These are phyloP conservation scores for Candida mattraensis DNA, from an alignment of 805 yeast species.

Conservation along the genomic window DNA sequence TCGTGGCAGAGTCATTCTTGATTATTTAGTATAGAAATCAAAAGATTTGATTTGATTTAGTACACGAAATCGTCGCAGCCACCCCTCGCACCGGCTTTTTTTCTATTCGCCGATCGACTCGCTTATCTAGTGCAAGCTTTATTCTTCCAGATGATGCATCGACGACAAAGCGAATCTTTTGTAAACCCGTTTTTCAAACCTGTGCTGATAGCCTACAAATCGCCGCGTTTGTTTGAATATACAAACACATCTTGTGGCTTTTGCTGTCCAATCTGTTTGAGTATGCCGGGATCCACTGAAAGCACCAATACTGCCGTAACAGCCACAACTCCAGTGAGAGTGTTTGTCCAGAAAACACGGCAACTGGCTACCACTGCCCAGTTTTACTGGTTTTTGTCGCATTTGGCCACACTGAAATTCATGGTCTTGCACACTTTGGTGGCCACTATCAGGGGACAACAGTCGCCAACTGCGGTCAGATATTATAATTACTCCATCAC, in stretches of 20 bases:
- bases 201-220: too few relatives aligned
- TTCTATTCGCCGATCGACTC: too few relatives aligned
- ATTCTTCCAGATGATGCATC: slow-evolving; percentile 2
- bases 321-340: slow-evolving; percentile 3
- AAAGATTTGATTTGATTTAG: slow-evolving; percentile 14
- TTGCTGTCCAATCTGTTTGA: too few relatives aligned
- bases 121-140: slow-evolving; percentile 13
- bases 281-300: too few relatives aligned
- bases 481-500: slow-evolving; percentile 46
- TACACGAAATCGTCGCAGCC: too few relatives aligned
- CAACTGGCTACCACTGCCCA: slow-evolving; percentile 46
- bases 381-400: slow-evolving; percentile 71
- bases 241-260: too few relatives aligned
- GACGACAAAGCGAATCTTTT: neutral
- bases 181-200: too few relatives aligned
- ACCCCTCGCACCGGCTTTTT: too few relatives aligned
- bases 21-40: slow-evolving; percentile 14
- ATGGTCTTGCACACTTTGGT: slow-evolving; percentile 39
- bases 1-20: slow-evolving; percentile 7
- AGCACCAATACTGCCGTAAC: too few relatives aligned
- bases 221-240: too few relatives aligned
- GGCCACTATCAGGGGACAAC: slow-evolving; percentile 40
- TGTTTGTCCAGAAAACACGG: slow-evolving; percentile 10
- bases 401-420: slow-evolving; percentile 47
- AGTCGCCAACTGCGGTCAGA: slow-evolving; percentile 31